Base-by-base conservation (phyloP, 1,139 yeast genomes). In the Lodderomyces oxycetoniae region DNA sequence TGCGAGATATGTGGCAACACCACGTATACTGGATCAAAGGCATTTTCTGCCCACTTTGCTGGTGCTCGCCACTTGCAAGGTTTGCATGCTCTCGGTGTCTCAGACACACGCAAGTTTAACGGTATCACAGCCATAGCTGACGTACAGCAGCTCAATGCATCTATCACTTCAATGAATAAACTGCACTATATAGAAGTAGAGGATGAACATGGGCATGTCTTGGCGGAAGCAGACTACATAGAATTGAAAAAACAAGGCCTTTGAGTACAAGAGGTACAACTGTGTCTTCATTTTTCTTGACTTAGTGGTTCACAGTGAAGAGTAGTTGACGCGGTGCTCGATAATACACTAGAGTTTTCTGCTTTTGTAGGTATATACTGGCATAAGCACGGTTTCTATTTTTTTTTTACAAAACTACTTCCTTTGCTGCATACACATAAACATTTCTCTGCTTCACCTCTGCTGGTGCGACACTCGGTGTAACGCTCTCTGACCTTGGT, bases 1-100 rank as follows among this genome's bases (percentile, higher is more conserved):
- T 91, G 99, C 58, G 96, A 93, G 54, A 74, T 91, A 4, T 91
- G 99, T 53, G 95, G 95, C 2, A 80, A 86, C 49, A 57, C 63
- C 27, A 63, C 65, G 5, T 91, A 83, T 59, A 75, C 76, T 49
- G 98, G 99, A 2, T 68, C 95, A 15, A 64, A 70, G 32, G 70
- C 72, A 1, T 91, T 77, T 53, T 81, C 75, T 23, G 74, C 73
- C 49, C 99, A 91, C 59, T 91, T 91, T 50, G 56, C 63, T 20
- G 84, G 76, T 23, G 53, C 73, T 0, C 72, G 79, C 36, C 99
- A 91, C 53, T 63, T 71, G 14, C 75, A 79, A 40, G 96, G 96
- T 0, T 66, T 91, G 26, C 68, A 70, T 40, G 79, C 83, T 52
- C 61, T 91, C 3, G 98, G 97, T 0, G 71, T 91, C 2, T 61